Evolutionary conservation across 805 yeast genomes (phyloP), one percentile per base, ranked within the genome.

Genomic region (Hanseniaspora guilliermondii): DNA sequence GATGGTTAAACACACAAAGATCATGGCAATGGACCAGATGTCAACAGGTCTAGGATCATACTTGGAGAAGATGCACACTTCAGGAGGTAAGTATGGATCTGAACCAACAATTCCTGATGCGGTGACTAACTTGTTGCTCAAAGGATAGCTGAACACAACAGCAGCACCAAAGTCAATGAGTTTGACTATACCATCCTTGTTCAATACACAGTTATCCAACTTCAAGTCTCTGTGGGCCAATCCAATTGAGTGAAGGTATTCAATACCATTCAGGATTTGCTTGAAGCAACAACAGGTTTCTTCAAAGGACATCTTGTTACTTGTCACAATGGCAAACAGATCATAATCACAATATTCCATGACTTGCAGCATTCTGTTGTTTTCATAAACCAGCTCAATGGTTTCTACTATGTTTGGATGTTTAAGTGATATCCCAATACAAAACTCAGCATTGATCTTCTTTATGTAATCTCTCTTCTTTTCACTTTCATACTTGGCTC

Each of bases 271-370:
- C 62, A 88, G 68, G 35, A 89, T 78, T 69, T 86, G 95, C 63
- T 86, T 85, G 67, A 89, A 87, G 68, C 95, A 89, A 68, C 97
- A 89, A 66, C 82, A 81, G 37, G 87, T 77, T 67, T 89, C 97
- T 45, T 75, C 79, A 49, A 75, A 70, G 1, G 82, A 68, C 97
- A 89, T 89, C 62, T 85, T 84, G 61, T 87, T 87, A 52, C 89
- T 82, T 95, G 89, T 88, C 33, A 89, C 96, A 56, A 89, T 85
- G 11, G 96, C 96, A 68, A 89, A 89, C 60, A 89, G 73, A 66
- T 89, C 97, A 65, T 77, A 88, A 60, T 89, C 95, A 67, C 96
- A 88, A 67, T 87, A 89, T 64, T 89, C 97, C 94, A 89, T 85
- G 47, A 89, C 89, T 69, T 89, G 96, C 61, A 84, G 79, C 56